phyloP scores from a whole-genome alignment of 2,329 filamentous ascomycete genomes.

The Remersonia thermophila region DNA sequence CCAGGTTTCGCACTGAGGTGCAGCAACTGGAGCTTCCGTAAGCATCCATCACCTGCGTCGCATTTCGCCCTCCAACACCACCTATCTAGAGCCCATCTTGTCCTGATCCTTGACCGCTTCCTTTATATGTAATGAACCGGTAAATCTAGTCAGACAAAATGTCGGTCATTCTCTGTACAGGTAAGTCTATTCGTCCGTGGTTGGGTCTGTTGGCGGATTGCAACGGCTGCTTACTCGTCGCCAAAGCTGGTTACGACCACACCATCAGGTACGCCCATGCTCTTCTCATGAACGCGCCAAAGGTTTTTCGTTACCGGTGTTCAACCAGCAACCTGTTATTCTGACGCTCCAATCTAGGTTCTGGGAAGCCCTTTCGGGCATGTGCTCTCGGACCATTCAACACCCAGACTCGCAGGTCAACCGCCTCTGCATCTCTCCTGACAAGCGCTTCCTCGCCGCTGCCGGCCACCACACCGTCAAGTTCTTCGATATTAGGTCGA shows the following conservation, averaged over 20 bases:
- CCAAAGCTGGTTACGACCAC: conserved; percentile 48
- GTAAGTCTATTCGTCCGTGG: conserved; percentile 24
- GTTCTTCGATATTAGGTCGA: conserved; percentile 96
- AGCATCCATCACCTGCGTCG: too few species aligned
- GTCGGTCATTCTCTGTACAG: conserved; percentile 52
- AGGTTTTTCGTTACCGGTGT: too few species aligned
- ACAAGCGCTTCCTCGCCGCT: conserved; percentile 92
- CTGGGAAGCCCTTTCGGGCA: conserved; percentile 96
- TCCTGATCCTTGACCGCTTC: too few species aligned
- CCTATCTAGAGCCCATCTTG: too few species aligned
- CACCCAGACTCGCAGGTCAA: conserved; percentile 98
- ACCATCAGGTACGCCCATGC: conserved; percentile 40
- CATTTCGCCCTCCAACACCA: too few species aligned
- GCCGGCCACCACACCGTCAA: conserved; percentile 73
- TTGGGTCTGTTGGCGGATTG: too few species aligned
- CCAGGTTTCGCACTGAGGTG: too few species aligned
- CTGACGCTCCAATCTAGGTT: conserved; percentile 45
- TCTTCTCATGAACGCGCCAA: too few species aligned
- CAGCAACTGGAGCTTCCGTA: too few species aligned
- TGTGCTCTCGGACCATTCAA: conserved; percentile 95
- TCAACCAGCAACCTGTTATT: not conserved
- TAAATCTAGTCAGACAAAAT: too few species aligned
- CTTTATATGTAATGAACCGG: too few species aligned
- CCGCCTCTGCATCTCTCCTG: conserved; percentile 92
- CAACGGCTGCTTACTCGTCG: conserved; percentile 12